phyloP scores from a whole-genome alignment of 768 basidiomycete genomes.

The Cubamyces sp. region DNA sequence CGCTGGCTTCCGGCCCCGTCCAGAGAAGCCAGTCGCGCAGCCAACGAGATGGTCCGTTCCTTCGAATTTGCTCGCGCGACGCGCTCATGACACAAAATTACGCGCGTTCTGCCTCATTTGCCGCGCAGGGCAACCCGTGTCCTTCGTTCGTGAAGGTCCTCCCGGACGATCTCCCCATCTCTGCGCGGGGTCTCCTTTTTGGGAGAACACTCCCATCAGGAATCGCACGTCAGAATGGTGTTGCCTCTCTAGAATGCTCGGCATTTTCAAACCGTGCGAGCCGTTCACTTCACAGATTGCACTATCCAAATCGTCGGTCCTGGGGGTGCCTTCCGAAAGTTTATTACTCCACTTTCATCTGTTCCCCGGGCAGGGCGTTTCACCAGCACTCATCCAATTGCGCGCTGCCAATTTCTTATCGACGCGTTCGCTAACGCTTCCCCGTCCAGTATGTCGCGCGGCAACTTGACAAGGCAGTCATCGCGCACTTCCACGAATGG shows the following conservation, averaged over 20 bases:
- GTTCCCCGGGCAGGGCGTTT: too few species aligned
- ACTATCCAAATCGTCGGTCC: not conserved
- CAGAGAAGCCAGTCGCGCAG: too few species aligned
- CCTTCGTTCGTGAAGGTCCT: not conserved
- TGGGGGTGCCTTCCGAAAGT: not conserved
- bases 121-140: conserved; percentile 7
- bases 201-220: not conserved
- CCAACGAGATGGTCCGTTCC: too few species aligned
- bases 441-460: conserved; percentile 70
- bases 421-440: not conserved
- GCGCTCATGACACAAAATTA: conserved; percentile 23
- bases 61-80: not conserved
- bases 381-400: not conserved
- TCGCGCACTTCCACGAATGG: conserved; percentile 99
- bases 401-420: not conserved
- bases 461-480: conserved; percentile 82
- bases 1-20: too few species aligned
- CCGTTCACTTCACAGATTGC: not conserved
- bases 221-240: conserved; percentile 3
- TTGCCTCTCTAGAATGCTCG: conserved; percentile 1
- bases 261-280: not conserved
- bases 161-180: not conserved
- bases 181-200: not conserved
- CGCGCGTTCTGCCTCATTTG: not conserved
- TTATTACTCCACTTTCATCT: not conserved